phyloP scores from a whole-genome alignment of 2,329 filamentous ascomycete genomes.

The Fusarium virguliforme region DNA sequence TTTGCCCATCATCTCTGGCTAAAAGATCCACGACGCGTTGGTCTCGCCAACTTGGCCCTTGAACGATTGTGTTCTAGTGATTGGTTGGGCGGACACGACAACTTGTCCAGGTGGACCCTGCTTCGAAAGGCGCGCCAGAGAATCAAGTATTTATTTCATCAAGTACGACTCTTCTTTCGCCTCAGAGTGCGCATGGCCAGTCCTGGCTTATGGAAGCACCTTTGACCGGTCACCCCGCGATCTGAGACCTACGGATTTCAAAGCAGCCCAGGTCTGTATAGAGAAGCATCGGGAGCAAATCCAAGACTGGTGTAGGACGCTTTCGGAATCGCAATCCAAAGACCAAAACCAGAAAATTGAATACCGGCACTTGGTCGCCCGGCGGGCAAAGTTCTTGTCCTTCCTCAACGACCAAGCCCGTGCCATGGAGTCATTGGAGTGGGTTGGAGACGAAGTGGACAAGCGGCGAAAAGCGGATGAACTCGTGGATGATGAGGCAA shows the following conservation, averaged over 20 bases:
- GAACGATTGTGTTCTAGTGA: not conserved
- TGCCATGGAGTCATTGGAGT: not conserved
- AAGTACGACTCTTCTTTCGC: not conserved
- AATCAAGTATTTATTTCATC: not conserved
- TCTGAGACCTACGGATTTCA: not conserved
- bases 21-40: constrained; percentile 7
- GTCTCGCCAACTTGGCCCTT: constrained; percentile 1
- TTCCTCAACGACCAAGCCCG: not conserved
- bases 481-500: not conserved
- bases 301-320: not conserved
- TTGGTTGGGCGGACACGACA: not conserved
- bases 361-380: not conserved
- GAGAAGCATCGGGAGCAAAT: not conserved
- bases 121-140: constrained; percentile 1
- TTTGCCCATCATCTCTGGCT: constrained; percentile 10
- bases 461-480: too few relatives aligned
- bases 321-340: not conserved
- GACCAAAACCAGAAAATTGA: not conserved
- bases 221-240: not conserved
- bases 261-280: not conserved
- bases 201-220: not conserved
- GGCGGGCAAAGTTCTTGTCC: not conserved
- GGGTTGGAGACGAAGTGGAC: not conserved
- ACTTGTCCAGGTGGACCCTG: not conserved
- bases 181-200: not conserved